A percentile compares a stretch with the other conserved stretches of the same genome.
These are phyloP conservation scores for Diplodia intermedia DNA, from an alignment of 2,329 filamentous ascomycete species.

Conservation along the genomic window DNA sequence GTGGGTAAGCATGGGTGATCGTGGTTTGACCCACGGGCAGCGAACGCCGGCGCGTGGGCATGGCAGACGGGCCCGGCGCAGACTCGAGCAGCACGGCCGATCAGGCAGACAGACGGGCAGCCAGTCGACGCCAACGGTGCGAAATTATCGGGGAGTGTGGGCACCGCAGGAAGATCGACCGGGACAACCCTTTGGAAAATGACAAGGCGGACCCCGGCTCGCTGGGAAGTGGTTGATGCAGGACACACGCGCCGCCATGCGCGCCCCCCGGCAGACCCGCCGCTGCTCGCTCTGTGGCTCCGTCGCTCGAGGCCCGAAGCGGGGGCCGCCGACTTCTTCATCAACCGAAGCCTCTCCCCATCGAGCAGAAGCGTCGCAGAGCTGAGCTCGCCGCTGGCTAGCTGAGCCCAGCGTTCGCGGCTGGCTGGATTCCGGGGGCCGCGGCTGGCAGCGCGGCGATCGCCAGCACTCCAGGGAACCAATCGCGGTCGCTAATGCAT, in stretches of 20 bases:
- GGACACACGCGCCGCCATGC: constrained; percentile 2
- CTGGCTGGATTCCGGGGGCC: neutral
- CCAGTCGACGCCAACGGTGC: no score
- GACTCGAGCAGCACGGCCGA: no score
- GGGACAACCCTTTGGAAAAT: constrained; percentile 18
- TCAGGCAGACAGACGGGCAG: no score
- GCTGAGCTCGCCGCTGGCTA: neutral
- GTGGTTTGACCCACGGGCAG: neutral
- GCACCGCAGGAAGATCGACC: constrained; percentile 16
- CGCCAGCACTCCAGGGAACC: neutral
- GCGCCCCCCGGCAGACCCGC: neutral
- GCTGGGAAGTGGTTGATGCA: neutral
- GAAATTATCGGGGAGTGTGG: no score
- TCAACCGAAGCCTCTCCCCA: neutral
- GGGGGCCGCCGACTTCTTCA: neutral
- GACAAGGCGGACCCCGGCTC: neutral
- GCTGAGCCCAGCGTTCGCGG: neutral
- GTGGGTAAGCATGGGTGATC: neutral
- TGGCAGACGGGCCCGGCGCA: no score
- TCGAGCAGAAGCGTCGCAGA: neutral
- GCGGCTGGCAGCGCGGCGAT: neutral
- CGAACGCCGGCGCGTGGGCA: neutral
- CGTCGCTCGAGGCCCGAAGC: neutral
- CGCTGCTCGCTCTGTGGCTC: neutral
- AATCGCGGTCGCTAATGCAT: neutral